A percentile compares a stretch with the other conserved stretches of the same genome.
Evolutionary conservation across 345 rosid species (phyloP).

Genomic region (Eutrema japonicum): DNA sequence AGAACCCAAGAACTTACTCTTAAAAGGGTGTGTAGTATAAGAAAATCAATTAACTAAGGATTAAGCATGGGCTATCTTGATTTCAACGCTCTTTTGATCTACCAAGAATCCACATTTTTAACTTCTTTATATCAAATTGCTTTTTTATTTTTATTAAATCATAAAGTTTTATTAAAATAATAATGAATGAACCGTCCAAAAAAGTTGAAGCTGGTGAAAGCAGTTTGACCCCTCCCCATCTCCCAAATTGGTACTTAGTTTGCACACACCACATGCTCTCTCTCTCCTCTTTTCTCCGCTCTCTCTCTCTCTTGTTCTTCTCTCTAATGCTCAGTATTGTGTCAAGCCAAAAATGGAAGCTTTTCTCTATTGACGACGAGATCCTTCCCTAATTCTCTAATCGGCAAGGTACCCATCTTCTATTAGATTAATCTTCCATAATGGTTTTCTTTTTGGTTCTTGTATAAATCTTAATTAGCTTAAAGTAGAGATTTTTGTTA

Average conservation of each 20-base stretch:
- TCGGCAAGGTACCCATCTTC: conserved; percentile 24
- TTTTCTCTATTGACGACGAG: conserved; percentile 28
- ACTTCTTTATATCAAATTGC: conserved; percentile 3
- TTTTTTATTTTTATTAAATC: background rate
- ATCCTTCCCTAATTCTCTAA: conserved; percentile 29
- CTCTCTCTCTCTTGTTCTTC: conserved; percentile 6
- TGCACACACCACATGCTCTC: conserved; percentile 13
- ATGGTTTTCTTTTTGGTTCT: background rate
- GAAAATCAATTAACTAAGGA: background rate
- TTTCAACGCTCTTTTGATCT: conserved; percentile 22
- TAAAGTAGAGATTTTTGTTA: background rate
- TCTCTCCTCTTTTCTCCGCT: conserved; percentile 7
- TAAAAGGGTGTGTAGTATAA: background rate
- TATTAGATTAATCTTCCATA: background rate
- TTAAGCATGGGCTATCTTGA: conserved; percentile 35
- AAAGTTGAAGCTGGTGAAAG: conserved; percentile 22
- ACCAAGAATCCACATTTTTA: conserved; percentile 22
- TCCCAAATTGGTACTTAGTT: conserved; percentile 12
- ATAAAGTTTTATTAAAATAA: conserved; percentile 8
- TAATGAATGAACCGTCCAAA: conserved; percentile 18
- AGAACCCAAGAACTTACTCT: conserved; percentile 6
- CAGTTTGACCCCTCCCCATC: conserved; percentile 23
- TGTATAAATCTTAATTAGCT: background rate
- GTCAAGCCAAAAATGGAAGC: conserved; percentile 28
- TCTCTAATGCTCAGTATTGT: conserved; percentile 15